Percentiles rank a stretch among this genome's conserved stretches.
Conservation (phyloP, 2,329 filamentous ascomycete species). For the Stagonosporopsis chrysanthemi region DNA sequence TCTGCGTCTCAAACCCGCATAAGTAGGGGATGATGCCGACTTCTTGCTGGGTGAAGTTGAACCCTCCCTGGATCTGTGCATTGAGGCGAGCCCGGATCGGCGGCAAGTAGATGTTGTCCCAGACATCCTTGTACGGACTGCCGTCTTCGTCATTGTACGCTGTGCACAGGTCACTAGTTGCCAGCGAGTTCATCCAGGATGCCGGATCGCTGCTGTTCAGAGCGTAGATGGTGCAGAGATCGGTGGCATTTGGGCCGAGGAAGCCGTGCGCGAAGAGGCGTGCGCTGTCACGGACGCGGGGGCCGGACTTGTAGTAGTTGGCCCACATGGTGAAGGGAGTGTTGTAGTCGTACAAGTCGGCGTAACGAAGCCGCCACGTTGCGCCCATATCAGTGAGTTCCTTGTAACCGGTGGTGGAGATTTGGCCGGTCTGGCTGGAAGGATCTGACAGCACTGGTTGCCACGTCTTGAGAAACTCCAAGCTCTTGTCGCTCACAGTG, state of each 20-base stretch:
- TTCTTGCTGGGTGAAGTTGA: conserved; percentile 63
- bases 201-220: conserved; percentile 64
- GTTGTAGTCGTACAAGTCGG: conserved; percentile 59
- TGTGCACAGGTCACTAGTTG: conserved; percentile 69
- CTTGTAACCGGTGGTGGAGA: conserved; percentile 69
- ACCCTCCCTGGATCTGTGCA: conserved; percentile 59
- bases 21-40: conserved; percentile 69
- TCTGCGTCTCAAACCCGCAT: conserved; percentile 76
- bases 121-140: conserved; percentile 55
- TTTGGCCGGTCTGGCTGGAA: conserved; percentile 63
- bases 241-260: conserved; percentile 63
- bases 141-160: conserved; percentile 64
- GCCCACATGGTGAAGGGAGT: conserved; percentile 67
- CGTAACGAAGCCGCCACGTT: conserved; percentile 54
- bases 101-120: conserved; percentile 62
- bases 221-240: conserved; percentile 64
- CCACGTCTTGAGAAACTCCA: conserved; percentile 68
- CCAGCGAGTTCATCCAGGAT: conserved; percentile 68
- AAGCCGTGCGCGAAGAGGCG: conserved; percentile 68
- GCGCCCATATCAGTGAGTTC: conserved; percentile 67
- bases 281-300: conserved; percentile 68
- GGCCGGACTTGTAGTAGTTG: conserved; percentile 64
- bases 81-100: conserved; percentile 64
- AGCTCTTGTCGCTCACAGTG: conserved; percentile 57
- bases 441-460: conserved; percentile 64